phyloP scores from a whole-genome alignment of 2,329 filamentous ascomycete species.

The Monosporascus sp. region DNA sequence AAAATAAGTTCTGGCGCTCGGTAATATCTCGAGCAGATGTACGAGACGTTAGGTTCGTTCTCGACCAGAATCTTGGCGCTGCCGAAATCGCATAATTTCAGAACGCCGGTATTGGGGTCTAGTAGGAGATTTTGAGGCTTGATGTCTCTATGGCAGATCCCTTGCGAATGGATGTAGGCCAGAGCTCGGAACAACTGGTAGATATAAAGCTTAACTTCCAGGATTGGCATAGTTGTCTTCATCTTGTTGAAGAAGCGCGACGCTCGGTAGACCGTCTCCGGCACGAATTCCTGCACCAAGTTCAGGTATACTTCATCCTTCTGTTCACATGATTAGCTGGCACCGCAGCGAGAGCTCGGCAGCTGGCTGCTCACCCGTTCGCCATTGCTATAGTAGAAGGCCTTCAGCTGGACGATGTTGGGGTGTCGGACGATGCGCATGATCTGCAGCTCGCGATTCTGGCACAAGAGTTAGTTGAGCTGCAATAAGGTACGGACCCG shows the following conservation, averaged over 20 bases:
- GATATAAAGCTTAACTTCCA: slow-evolving; percentile 98
- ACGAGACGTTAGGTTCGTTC: slow-evolving; percentile 98
- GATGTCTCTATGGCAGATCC: slow-evolving; percentile 98
- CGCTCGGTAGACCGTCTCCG: slow-evolving; percentile 95
- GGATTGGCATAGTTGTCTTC: slow-evolving; percentile 98
- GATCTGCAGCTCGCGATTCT: slow-evolving; percentile 99
- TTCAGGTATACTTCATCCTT: slow-evolving; percentile 99
- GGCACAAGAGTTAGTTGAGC: slow-evolving; percentile 13
- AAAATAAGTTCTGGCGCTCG: slow-evolving; percentile 97
- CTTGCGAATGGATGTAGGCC: slow-evolving; percentile 98
- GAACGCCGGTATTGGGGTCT: slow-evolving; percentile 81
- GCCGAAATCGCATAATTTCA: slow-evolving; percentile 98
- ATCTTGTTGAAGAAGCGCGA: slow-evolving; percentile 99
- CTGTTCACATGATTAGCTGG: slow-evolving; percentile 36
- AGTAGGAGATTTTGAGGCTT: slow-evolving; percentile 97
- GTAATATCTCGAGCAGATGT: slow-evolving; percentile 99
- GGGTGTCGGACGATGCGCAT: slow-evolving; percentile 99
- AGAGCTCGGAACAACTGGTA: slow-evolving; percentile 98
- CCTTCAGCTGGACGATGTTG: slow-evolving; percentile 98
- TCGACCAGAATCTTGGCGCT: slow-evolving; percentile 98
- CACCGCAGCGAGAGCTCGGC: not conserved
- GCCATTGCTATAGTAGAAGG: slow-evolving; percentile 99
- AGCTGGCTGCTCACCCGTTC: slow-evolving; percentile 67
- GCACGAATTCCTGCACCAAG: slow-evolving; percentile 94
- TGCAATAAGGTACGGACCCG: not conserved